Conservation (phyloP, 2,329 filamentous ascomycete species). For the Venturia aucupariae region DNA sequence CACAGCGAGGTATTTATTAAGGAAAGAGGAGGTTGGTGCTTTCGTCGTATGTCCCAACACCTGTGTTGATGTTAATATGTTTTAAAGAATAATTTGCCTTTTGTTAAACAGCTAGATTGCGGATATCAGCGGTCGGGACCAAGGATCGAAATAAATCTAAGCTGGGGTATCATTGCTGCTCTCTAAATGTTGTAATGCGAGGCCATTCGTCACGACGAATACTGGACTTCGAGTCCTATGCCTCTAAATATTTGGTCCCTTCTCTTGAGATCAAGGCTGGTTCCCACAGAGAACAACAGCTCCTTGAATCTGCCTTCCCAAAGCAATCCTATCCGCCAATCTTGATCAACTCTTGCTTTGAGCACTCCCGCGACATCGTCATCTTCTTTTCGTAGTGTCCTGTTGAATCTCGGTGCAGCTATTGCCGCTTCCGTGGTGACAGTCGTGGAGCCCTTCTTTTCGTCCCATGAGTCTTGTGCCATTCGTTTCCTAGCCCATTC, state of each 20-base stretch:
- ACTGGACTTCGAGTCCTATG: slow-evolving; percentile 71
- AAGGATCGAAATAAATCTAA: not conserved
- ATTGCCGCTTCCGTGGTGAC: not conserved
- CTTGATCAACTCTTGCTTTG: slow-evolving; percentile 83
- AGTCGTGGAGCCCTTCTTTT: not conserved
- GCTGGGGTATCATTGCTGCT: not conserved
- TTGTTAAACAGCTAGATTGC: not conserved
- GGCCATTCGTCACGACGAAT: slow-evolving; percentile 51
- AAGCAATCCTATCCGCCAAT: slow-evolving; percentile 71
- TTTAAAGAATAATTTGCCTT: not conserved
- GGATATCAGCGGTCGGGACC: not conserved
- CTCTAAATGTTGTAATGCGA: not conserved
- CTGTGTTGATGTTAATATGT: not conserved
- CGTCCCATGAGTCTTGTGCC: slow-evolving; percentile 21
- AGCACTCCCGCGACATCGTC: slow-evolving; percentile 75
- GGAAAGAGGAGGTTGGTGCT: not conserved
- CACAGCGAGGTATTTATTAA: not conserved
- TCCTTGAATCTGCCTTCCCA: slow-evolving; percentile 95
- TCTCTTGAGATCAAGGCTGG: slow-evolving; percentile 69
- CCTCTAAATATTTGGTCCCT: slow-evolving; percentile 69
- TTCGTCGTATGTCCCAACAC: not conserved
- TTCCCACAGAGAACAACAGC: slow-evolving; percentile 81
- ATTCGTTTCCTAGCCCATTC: slow-evolving; percentile 35
- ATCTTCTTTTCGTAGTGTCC: slow-evolving; percentile 29
- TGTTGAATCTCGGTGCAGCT: not conserved